These are phyloP conservation scores for Quercus phellos DNA, from an alignment of 331 rosid species.

Conservation along the genomic window DNA sequence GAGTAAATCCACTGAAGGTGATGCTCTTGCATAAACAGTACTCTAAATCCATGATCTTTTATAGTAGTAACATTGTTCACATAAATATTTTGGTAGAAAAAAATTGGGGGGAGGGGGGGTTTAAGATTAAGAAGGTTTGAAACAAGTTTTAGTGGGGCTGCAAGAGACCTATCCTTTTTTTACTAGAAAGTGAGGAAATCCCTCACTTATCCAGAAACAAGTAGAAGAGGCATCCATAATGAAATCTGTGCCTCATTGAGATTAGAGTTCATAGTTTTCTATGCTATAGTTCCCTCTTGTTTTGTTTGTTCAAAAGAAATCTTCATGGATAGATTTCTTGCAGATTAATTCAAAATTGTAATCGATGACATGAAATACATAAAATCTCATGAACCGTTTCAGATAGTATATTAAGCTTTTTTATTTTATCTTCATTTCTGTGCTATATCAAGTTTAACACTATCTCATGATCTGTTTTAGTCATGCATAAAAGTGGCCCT, in stretches of 20 bases:
- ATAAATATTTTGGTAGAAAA: too few relatives aligned
- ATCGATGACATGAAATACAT: background rate
- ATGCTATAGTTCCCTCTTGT: background rate
- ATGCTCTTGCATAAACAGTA: too few relatives aligned
- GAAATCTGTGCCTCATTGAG: too few relatives aligned
- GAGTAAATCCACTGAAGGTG: too few relatives aligned
- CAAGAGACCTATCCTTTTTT: background rate
- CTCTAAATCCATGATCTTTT: too few relatives aligned
- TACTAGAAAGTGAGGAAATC: background rate
- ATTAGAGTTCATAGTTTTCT: too few relatives aligned
- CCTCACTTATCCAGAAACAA: background rate
- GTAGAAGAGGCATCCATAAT: background rate
- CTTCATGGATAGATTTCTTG: background rate
- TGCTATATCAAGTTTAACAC: conserved; percentile 23
- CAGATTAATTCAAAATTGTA: background rate
- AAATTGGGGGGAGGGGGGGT: too few relatives aligned
- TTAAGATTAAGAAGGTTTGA: background rate
- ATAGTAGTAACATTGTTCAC: too few relatives aligned
- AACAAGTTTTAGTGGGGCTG: background rate
- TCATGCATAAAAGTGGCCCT: conserved; percentile 67
- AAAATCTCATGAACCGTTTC: background rate
- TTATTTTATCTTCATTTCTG: background rate
- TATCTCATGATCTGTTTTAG: conserved; percentile 26
- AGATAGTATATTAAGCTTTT: background rate
- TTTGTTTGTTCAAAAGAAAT: background rate